Base-by-base conservation (phyloP, 352 stramenopile genomes). In the Globisporangium yorkense region DNA sequence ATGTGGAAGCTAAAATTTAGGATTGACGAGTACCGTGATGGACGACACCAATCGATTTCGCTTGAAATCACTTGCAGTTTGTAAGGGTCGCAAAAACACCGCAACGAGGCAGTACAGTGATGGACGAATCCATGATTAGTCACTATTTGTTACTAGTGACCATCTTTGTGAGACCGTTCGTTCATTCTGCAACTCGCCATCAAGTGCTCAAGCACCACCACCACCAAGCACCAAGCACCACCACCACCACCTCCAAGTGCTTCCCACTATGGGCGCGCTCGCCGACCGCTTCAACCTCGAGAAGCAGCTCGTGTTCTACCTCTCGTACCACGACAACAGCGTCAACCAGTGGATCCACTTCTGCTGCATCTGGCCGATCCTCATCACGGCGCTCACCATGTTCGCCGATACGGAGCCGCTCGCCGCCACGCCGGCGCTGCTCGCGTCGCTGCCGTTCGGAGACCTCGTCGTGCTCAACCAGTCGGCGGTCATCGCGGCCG, bases 291-390 rank as follows among this genome's bases (percentile, higher is more conserved):
- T 92, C 60, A 61, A 89, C 63, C 63, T 94, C 47, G 81, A 94
- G 65, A 88, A 90, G 62, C 83, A 92, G 57, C 63, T 94, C 46
- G 73, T 69, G 24, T 94, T 94, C 72, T 94, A 94, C 68, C 63
- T 89, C 39, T 89, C 79, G 27, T 95, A 95, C 74, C 86, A 95
- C 65, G 65, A 83, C 72, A 80, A 95, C 67, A 72, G 71, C 56
- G 65, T 84, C 55, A 96, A 96, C 71, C 72, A 89, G 72, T 68
- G 31, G 51, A 88, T 96, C 60, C 86, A 96, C 67, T 77, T 96
- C 37, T 49, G 68, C 24, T 96, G 80, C 67, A 91, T 95, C 66
- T 93, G 82, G 78, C 85, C 82, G 56, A 92, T 96, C 58, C 75
- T 95, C 53, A 74, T 89, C 63, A 87, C 86, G 41, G 79, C 70